Conservation (phyloP, 768 basidiomycete species). For the Panellus pusillus region DNA sequence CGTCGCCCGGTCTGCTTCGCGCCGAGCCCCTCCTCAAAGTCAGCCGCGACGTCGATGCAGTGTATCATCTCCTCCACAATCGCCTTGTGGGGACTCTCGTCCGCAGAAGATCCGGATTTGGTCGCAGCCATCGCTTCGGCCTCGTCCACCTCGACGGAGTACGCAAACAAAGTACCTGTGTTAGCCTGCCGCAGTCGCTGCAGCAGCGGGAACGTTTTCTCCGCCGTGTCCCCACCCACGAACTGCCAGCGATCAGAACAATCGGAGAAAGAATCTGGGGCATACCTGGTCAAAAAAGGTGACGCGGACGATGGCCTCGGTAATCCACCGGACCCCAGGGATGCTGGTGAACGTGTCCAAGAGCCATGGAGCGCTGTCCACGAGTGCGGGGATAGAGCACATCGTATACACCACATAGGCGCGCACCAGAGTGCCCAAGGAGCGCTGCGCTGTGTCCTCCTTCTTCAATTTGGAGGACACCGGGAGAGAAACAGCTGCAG, state of each 20-base stretch:
- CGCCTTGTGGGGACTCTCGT: constrained; percentile 49
- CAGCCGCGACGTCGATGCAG: constrained; percentile 76
- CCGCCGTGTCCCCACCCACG: constrained; percentile 84
- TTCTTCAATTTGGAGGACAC: background rate
- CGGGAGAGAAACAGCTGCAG: background rate
- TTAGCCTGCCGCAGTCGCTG: constrained; percentile 60
- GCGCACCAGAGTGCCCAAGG: constrained; percentile 52
- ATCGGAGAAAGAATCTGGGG: background rate
- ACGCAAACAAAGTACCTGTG: constrained; percentile 76
- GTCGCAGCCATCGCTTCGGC: constrained; percentile 40
- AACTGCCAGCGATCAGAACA: constrained; percentile 48
- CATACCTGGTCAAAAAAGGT: constrained; percentile 87
- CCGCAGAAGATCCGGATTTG: constrained; percentile 18
- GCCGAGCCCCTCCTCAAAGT: constrained; percentile 64
- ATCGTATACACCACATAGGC: constrained; percentile 82
- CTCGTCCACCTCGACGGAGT: constrained; percentile 84
- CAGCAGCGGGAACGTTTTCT: constrained; percentile 66
- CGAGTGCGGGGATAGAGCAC: constrained; percentile 73
- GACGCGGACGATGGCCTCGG: constrained; percentile 65
- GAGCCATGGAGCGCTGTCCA: constrained; percentile 72
- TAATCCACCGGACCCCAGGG: constrained; percentile 62
- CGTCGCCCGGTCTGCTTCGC: constrained; percentile 40
- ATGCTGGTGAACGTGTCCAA: constrained; percentile 52
- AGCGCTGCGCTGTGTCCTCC: constrained; percentile 11
- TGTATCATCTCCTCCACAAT: constrained; percentile 75